phyloP scores from a whole-genome alignment of 805 yeast genomes.

The Ogataea angusta region DNA sequence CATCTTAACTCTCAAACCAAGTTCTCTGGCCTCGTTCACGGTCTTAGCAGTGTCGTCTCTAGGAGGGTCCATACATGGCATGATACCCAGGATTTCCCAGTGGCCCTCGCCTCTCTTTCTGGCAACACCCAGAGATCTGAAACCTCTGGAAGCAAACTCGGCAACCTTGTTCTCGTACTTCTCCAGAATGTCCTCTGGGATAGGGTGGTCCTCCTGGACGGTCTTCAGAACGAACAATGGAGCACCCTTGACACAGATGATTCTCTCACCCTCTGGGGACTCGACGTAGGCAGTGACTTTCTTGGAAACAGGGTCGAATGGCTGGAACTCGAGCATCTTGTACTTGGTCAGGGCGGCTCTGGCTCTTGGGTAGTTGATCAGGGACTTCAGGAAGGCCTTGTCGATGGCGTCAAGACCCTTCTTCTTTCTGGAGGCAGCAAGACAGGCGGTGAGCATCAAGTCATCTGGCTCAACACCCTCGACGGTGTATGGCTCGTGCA shows the following conservation, averaged over 20 bases:
- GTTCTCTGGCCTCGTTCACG: constrained; percentile 82
- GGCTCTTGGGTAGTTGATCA: constrained; percentile 86
- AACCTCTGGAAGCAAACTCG: constrained; percentile 97
- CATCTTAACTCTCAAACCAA: constrained; percentile 96
- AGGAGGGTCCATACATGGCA: constrained; percentile 99
- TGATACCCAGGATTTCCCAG: constrained; percentile 96
- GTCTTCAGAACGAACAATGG: constrained; percentile 95
- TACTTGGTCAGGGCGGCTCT: constrained; percentile 89
- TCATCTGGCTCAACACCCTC: constrained; percentile 96
- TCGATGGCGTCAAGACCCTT: constrained; percentile 98
- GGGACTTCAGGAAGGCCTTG: constrained; percentile 92
- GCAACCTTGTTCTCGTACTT: constrained; percentile 96
- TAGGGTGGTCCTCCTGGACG: constrained; percentile 95
- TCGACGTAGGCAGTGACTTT: constrained; percentile 93
- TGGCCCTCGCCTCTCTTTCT: constrained; percentile 98
- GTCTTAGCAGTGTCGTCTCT: constrained; percentile 97
- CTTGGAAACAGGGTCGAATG: constrained; percentile 97
- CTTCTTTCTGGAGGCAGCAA: constrained; percentile 97
- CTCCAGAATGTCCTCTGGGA: constrained; percentile 90
- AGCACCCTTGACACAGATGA: constrained; percentile 96
- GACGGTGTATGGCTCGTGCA: constrained; percentile 97
- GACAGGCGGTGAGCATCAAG: constrained; percentile 94
- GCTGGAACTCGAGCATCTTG: constrained; percentile 94
- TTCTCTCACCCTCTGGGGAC: constrained; percentile 94
- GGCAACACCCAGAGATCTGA: constrained; percentile 98